Evolutionary conservation across 2,329 filamentous ascomycete species (phyloP).

Genomic region (Chaetomiaceae sp.): DNA sequence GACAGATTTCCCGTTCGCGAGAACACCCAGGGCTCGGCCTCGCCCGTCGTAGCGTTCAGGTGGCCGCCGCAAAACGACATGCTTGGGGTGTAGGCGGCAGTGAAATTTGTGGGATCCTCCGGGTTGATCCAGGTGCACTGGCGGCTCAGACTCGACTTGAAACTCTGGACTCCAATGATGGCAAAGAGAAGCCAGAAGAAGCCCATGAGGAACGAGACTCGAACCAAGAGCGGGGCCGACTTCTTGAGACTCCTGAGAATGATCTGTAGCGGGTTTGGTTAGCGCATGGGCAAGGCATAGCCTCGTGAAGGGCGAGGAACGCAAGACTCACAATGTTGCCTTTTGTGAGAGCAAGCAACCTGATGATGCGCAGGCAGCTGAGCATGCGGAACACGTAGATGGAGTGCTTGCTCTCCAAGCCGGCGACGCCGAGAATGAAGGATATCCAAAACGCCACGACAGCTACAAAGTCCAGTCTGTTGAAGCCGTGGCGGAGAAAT

Average conservation of each 20-base stretch:
- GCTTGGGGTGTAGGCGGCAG: conserved; percentile 55
- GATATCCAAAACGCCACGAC: conserved; percentile 95
- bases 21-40: conserved; percentile 63
- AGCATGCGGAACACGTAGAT: conserved; percentile 94
- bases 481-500: conserved; percentile 92
- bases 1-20: conserved; percentile 20
- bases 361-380: conserved; percentile 86
- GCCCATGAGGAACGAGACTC: conserved; percentile 87
- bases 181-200: conserved; percentile 99
- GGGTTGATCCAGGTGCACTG: conserved; percentile 76
- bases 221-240: conserved; percentile 82
- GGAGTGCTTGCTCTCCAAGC: conserved; percentile 64
- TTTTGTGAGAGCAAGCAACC: conserved; percentile 85
- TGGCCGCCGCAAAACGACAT: conserved; percentile 85
- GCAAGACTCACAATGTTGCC: conserved; percentile 71
- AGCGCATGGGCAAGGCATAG: neutral
- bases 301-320: neutral
- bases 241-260: conserved; percentile 95
- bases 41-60: conserved; percentile 56
- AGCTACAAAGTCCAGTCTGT: conserved; percentile 89
- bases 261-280: conserved; percentile 49
- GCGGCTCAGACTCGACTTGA: conserved; percentile 76
- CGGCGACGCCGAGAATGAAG: conserved; percentile 66
- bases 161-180: conserved; percentile 94
- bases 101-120: conserved; percentile 48